Conservation (phyloP, 2,329 filamentous ascomycete genomes). For the Sphaerulina musiva region DNA sequence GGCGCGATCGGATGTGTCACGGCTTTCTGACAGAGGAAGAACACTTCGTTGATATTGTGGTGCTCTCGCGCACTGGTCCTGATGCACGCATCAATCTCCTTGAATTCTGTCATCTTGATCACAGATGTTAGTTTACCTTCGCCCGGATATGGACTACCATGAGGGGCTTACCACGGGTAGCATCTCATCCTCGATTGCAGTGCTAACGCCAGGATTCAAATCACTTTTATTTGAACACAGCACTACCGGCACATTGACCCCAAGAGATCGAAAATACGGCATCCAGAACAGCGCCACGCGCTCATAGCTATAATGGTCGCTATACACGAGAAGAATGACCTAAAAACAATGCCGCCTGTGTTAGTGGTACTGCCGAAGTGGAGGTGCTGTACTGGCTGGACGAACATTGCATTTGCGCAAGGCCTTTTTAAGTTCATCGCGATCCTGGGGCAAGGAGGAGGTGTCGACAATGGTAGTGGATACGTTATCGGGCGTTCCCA, state of each 20-base stretch:
- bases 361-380: not conserved
- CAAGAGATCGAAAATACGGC: conserved; percentile 92
- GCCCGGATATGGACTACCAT: too few relatives aligned
- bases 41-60: conserved; percentile 86
- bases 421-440: conserved; percentile 82
- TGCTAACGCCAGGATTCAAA: conserved; percentile 61
- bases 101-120: conserved; percentile 78
- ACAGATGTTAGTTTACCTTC: not conserved
- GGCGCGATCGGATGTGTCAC: conserved; percentile 96
- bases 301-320: conserved; percentile 98
- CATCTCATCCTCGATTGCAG: conserved; percentile 91
- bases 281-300: conserved; percentile 96
- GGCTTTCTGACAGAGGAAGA: conserved; percentile 96
- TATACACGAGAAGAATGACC: conserved; percentile 88
- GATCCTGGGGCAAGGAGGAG: conserved; percentile 87
- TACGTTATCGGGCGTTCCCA: conserved; percentile 91
- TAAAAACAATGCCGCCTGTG: not conserved
- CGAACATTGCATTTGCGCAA: conserved; percentile 82
- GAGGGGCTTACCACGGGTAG: conserved; percentile 56
- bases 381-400: not conserved
- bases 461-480: conserved; percentile 97
- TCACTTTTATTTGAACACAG: conserved; percentile 98
- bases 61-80: conserved; percentile 87
- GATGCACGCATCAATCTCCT: conserved; percentile 97
- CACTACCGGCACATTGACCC: conserved; percentile 97